A percentile compares a stretch with the other conserved stretches of the same genome.
These are phyloP conservation scores for Botrytis hyacinthi DNA, from an alignment of 2,329 filamentous ascomycete species.

Conservation along the genomic window DNA sequence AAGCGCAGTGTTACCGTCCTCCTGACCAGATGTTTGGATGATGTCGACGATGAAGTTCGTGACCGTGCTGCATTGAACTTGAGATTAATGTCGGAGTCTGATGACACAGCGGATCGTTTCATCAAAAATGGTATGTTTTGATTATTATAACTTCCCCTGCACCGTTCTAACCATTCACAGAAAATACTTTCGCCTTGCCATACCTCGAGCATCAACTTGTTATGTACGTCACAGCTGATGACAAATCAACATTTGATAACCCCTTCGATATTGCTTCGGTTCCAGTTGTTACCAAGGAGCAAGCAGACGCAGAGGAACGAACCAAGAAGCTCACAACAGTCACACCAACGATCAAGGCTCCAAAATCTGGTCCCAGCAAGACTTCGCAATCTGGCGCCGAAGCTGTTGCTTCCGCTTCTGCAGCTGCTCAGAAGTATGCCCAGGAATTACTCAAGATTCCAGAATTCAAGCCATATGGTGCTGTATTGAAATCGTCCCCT, in stretches of 20 bases:
- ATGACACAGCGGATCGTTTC: conserved; percentile 80
- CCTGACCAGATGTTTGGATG: conserved; percentile 88
- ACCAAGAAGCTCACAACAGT: conserved; percentile 96
- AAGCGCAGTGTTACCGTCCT: conserved; percentile 94
- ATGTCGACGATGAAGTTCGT: conserved; percentile 95
- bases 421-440: conserved; percentile 82
- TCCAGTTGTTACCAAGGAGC: conserved; percentile 90
- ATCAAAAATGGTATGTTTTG: conserved; percentile 77
- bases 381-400: conserved; percentile 67
- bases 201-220: conserved; percentile 97
- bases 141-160: conserved; percentile 20
- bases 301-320: conserved; percentile 92
- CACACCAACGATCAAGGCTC: conserved; percentile 90
- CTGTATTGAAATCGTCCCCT: conserved; percentile 85
- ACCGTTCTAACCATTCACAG: conserved; percentile 44
- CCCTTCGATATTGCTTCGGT: conserved; percentile 91
- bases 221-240: conserved; percentile 92
- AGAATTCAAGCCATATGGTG: conserved; percentile 86
- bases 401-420: conserved; percentile 71
- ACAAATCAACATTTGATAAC: conserved; percentile 76
- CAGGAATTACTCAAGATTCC: conserved; percentile 85
- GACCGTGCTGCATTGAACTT: conserved; percentile 93
- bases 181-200: conserved; percentile 91
- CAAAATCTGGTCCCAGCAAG: conserved; percentile 76
- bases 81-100: conserved; percentile 79